Percentiles rank a stretch among this genome's conserved stretches.
phyloP scores from a whole-genome alignment of 2,329 filamentous ascomycete genomes.

The Tolypocladium paradoxum region DNA sequence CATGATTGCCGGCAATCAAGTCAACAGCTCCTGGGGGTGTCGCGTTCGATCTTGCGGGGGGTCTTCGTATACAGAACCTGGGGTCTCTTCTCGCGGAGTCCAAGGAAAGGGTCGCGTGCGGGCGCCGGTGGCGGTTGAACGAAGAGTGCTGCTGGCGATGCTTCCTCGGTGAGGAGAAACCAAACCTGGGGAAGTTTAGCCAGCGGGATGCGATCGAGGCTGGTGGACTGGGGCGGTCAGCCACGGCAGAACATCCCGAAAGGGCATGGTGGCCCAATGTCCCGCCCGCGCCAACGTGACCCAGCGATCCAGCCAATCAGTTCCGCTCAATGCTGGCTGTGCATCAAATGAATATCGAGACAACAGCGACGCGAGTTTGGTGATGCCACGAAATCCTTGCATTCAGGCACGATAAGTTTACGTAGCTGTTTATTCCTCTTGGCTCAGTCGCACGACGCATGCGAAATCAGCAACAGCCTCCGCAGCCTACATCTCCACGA shows the following conservation, averaged over 20 bases:
- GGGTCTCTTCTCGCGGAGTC: neutral
- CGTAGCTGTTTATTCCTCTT: neutral
- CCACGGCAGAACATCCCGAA: constrained; percentile 4
- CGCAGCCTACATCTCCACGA: neutral
- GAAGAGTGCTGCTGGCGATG: neutral
- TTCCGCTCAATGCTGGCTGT: too few species aligned
- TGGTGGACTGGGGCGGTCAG: constrained; percentile 4
- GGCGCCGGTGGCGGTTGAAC: neutral
- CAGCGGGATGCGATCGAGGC: constrained; percentile 3
- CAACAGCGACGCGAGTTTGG: too few species aligned
- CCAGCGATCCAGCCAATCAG: neutral
- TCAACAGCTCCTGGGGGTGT: constrained; percentile 1
- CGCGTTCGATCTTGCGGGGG: neutral
- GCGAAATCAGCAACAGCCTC: neutral
- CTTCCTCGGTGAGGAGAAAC: constrained; percentile 1
- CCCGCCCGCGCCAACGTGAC: neutral
- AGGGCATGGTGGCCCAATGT: neutral
- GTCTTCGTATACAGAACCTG: neutral
- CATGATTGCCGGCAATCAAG: constrained; percentile 39
- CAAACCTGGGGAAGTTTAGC: constrained; percentile 3
- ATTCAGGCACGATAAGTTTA: too few species aligned
- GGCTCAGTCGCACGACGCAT: neutral
- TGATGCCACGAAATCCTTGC: neutral
- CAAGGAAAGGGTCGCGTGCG: neutral
- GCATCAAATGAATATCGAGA: too few species aligned